Evolutionary conservation across 2,329 filamentous ascomycete species (phyloP).

Genomic region (Raffaelea ambrosiae): DNA sequence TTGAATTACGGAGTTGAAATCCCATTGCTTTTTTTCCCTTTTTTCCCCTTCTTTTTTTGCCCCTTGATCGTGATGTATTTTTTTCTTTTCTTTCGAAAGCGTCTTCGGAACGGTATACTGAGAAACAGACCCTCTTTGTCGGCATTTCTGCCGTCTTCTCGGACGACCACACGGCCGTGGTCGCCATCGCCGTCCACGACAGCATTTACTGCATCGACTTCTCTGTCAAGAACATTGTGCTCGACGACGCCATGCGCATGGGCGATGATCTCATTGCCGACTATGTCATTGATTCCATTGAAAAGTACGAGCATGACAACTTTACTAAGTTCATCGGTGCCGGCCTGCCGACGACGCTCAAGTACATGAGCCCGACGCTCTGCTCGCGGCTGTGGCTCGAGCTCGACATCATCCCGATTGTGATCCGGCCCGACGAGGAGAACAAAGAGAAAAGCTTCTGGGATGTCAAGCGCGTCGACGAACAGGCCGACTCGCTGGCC

Average conservation of each 20-base stretch:
- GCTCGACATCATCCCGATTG: constrained; percentile 66
- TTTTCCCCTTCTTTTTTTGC: not conserved
- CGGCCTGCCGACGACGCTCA: constrained; percentile 55
- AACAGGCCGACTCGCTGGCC: constrained; percentile 74
- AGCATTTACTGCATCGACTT: constrained; percentile 69
- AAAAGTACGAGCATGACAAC: constrained; percentile 55
- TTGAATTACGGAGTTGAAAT: not conserved
- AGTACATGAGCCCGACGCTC: constrained; percentile 52
- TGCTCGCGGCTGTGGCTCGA: constrained; percentile 68
- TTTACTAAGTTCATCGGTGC: constrained; percentile 67
- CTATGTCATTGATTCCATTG: constrained; percentile 48
- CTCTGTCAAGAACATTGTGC: constrained; percentile 48
- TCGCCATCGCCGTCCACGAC: constrained; percentile 65
- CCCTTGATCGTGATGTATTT: no score
- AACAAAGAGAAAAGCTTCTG: constrained; percentile 35
- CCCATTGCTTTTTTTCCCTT: not conserved
- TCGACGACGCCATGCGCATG: constrained; percentile 29
- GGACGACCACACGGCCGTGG: constrained; percentile 42
- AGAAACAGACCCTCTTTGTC: constrained; percentile 46
- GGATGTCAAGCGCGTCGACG: constrained; percentile 57
- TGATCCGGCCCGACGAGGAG: constrained; percentile 43
- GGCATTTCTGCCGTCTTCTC: constrained; percentile 51
- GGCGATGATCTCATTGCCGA: constrained; percentile 45
- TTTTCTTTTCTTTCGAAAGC: not conserved
- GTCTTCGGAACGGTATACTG: not conserved